These are phyloP conservation scores for Plasmodium knowlesi DNA, from an alignment of 169 alveolate species.

Conservation along the genomic window DNA sequence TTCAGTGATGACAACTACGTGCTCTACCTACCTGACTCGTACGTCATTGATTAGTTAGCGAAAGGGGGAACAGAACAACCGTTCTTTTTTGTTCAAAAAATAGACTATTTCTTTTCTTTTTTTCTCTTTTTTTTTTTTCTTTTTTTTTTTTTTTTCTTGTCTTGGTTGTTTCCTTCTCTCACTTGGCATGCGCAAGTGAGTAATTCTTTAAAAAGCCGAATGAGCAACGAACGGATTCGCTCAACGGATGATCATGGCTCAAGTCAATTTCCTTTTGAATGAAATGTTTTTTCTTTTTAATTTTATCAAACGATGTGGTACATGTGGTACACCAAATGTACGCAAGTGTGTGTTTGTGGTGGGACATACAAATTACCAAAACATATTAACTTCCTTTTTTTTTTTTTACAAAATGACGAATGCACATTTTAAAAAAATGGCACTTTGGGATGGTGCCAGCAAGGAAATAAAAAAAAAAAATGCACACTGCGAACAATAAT, in stretches of 20 bases:
- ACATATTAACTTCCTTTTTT: not conserved
- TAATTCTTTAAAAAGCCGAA: not conserved
- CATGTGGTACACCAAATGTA: not conserved
- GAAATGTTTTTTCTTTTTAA: not conserved
- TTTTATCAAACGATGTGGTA: not conserved
- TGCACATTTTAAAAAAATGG: not conserved
- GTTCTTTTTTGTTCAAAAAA: not conserved
- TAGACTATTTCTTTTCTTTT: not conserved
- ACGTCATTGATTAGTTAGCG: conserved; percentile 30
- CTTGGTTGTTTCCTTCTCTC: not conserved
- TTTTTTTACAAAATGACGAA: not conserved
- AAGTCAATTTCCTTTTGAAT: not conserved
- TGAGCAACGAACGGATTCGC: not conserved
- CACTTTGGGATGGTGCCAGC: not conserved
- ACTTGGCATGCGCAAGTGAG: not conserved
- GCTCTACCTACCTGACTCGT: conserved; percentile 61
- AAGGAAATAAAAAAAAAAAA: not conserved
- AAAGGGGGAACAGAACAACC: not conserved
- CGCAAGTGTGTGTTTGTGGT: not conserved
- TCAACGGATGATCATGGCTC: not conserved
- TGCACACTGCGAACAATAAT: not conserved
- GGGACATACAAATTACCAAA: not conserved
- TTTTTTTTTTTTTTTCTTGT: no score
- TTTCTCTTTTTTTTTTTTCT: no score
- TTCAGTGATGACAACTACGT: conserved; percentile 46